phyloP scores from a whole-genome alignment of 148 eudicot genomes.

The Persicaria tinctoria region DNA sequence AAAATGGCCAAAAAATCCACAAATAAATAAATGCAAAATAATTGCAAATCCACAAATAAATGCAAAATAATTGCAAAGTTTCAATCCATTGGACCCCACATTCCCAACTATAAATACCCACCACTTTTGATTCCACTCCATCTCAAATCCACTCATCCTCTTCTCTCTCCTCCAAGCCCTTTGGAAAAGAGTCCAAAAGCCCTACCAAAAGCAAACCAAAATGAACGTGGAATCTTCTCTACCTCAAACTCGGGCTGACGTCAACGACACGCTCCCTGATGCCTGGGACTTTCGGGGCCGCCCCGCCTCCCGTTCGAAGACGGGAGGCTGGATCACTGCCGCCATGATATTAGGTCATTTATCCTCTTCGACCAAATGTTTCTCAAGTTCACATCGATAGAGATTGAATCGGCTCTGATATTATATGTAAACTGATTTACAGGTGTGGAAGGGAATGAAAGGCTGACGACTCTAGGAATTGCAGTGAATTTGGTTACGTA shows the following conservation, averaged over 20 bases:
- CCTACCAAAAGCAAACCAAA: not conserved
- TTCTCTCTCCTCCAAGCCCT: not conserved
- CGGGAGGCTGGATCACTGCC: slow-evolving; percentile 77
- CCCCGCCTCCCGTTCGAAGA: slow-evolving; percentile 45
- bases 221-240: slow-evolving; percentile 5
- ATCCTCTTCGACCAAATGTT: no score
- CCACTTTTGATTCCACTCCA: no score
- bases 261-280: slow-evolving; percentile 24
- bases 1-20: no score
- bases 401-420: not conserved
- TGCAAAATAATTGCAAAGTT: no score
- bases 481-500: slow-evolving; percentile 87
- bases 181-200: slow-evolving; percentile 1
- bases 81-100: no score
- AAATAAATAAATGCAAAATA: no score
- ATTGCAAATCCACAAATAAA: no score
- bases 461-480: slow-evolving; percentile 80
- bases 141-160: not conserved
- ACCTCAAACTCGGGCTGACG: slow-evolving; percentile 14
- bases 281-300: slow-evolving; percentile 57
- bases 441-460: slow-evolving; percentile 75
- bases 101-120: no score
- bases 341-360: slow-evolving; percentile 58
- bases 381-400: no score
- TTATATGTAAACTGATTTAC: not conserved